These are phyloP conservation scores for Funneliformis mosseae DNA, from an alignment of 192 early-diverging fungal genomes.

Conservation along the genomic window DNA sequence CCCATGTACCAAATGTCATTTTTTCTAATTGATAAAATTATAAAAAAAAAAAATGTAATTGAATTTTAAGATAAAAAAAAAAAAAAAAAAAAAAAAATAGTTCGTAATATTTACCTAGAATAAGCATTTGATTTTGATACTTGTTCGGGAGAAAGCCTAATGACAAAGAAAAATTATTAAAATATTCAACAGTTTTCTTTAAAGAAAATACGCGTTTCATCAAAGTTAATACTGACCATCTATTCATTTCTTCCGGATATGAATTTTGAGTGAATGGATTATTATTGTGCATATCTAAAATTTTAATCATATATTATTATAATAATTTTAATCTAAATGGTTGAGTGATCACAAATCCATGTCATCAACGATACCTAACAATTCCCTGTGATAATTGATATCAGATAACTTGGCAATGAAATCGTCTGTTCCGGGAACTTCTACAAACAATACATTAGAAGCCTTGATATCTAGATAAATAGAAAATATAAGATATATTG, in stretches of 20 bases:
- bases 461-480: conserved; percentile 44
- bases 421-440: conserved; percentile 27
- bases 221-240: conserved; percentile 29
- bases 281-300: conserved; percentile 41
- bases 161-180: neutral
- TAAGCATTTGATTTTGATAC: conserved; percentile 62
- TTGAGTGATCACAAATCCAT: neutral
- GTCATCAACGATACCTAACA: conserved; percentile 49
- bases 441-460: conserved; percentile 45
- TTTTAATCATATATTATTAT: neutral
- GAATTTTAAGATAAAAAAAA: no score
- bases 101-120: conserved; percentile 32
- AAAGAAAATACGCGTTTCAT: neutral
- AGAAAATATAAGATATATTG: neutral
- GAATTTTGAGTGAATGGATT: conserved; percentile 36
- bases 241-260: conserved; percentile 26
- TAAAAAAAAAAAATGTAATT: conserved; percentile 26
- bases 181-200: no score
- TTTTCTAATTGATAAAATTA: conserved; percentile 47
- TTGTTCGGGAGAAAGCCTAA: conserved; percentile 62
- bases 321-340: neutral
- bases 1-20: conserved; percentile 80
- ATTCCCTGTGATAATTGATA: conserved; percentile 63
- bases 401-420: conserved; percentile 66
- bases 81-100: conserved; percentile 15